These are phyloP conservation scores for Gracilaria caudata DNA, from an alignment of 23 red algal genomes.

Conservation along the genomic window DNA sequence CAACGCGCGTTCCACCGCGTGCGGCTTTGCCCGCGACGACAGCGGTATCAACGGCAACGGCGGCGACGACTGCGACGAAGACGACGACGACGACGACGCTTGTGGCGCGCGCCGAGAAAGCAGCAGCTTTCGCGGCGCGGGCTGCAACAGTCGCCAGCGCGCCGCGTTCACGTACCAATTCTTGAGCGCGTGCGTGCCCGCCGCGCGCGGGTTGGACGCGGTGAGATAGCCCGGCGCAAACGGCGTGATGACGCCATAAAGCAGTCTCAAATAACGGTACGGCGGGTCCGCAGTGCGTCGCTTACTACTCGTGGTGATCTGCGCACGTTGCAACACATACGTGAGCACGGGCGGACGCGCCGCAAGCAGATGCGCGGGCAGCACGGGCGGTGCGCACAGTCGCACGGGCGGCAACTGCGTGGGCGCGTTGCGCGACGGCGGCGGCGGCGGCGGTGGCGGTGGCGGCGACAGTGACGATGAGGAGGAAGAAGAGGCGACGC, in stretches of 20 bases:
- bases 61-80: background rate
- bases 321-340: slow-evolving; percentile 47
- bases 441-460: background rate
- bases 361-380: background rate
- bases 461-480: background rate
- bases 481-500: background rate
- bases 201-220: slow-evolving; percentile 41
- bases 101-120: slow-evolving; percentile 28
- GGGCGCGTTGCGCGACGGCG: background rate
- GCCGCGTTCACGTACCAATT: slow-evolving; percentile 58
- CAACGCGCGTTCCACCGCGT: slow-evolving; percentile 27
- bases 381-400: background rate
- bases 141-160: slow-evolving; percentile 54
- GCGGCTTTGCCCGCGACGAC: background rate
- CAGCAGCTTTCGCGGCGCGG: slow-evolving; percentile 13
- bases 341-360: slow-evolving; percentile 23
- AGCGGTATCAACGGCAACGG: background rate
- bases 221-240: slow-evolving; percentile 17
- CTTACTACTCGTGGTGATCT: background rate
- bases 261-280: slow-evolving; percentile 32
- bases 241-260: slow-evolving; percentile 26
- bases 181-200: slow-evolving; percentile 34
- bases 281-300: slow-evolving; percentile 57
- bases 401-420: background rate
- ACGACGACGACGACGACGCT: slow-evolving; percentile 41